These are phyloP conservation scores for Pisolithus marmoratus DNA, from an alignment of 768 basidiomycete species.

Conservation along the genomic window DNA sequence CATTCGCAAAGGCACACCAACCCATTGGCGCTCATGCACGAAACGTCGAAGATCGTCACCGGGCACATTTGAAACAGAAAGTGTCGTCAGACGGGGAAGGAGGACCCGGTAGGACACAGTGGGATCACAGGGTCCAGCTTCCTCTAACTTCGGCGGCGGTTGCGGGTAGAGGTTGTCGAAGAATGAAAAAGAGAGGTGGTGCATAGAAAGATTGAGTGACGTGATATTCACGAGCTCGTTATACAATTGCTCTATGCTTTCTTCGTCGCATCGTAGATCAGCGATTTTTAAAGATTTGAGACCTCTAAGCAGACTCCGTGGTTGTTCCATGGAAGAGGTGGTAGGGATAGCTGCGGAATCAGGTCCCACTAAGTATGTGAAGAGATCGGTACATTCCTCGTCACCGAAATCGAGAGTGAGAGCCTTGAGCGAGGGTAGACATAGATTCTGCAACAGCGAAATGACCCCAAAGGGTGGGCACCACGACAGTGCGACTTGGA, in stretches of 20 bases:
- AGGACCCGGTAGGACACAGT: conserved; percentile 13
- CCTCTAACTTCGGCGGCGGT: neutral
- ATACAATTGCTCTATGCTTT: conserved; percentile 35
- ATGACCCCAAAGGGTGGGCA: conserved; percentile 40
- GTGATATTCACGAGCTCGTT: conserved; percentile 43
- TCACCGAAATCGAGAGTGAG: conserved; percentile 51
- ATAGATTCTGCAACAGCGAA: conserved; percentile 20
- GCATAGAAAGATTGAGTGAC: conserved; percentile 36
- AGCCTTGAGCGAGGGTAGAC: conserved; percentile 30
- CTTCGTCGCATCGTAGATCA: conserved; percentile 39
- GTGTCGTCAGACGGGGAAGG: conserved; percentile 47
- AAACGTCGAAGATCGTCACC: conserved; percentile 39
- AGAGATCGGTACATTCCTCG: conserved; percentile 49
- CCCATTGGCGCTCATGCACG: conserved; percentile 35
- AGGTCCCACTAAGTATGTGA: conserved; percentile 33
- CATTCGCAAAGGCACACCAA: conserved; percentile 42
- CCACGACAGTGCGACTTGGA: conserved; percentile 43
- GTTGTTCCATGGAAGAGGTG: conserved; percentile 28
- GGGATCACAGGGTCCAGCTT: too few species aligned
- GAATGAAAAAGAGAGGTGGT: conserved; percentile 25
- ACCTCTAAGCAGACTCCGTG: conserved; percentile 33
- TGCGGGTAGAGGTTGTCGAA: conserved; percentile 12
- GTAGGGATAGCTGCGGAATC: conserved; percentile 15
- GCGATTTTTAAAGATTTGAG: conserved; percentile 50
- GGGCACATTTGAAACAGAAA: conserved; percentile 42